Evolutionary conservation across 148 eudicot species (phyloP).

Genomic region (Mesembryanthemum crystallinum): DNA sequence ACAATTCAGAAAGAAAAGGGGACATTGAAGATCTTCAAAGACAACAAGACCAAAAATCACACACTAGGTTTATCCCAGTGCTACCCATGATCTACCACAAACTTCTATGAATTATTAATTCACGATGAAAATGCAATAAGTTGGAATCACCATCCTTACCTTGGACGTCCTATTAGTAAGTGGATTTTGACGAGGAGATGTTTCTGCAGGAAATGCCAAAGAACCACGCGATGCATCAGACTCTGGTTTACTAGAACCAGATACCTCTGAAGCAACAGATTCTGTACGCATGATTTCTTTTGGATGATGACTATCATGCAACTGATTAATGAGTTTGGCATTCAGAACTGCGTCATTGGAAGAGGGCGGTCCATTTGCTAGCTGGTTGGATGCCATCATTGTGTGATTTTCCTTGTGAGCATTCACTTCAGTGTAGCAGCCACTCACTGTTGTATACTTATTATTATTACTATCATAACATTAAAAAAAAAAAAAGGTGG

Average conservation of each 20-base stretch:
- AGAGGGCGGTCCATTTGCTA: constrained; percentile 25
- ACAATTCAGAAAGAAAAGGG: neutral
- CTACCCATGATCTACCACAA: no score
- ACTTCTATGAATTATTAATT: no score
- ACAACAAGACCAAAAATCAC: constrained; percentile 4
- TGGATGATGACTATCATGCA: constrained; percentile 26
- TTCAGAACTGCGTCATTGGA: constrained; percentile 24
- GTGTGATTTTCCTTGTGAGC: constrained; percentile 26
- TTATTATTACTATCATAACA: no score
- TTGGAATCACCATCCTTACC: constrained; percentile 37
- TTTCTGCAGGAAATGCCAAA: constrained; percentile 34
- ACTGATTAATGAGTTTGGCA: constrained; percentile 28
- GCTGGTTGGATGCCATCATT: constrained; percentile 17
- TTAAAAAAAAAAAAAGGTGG: neutral
- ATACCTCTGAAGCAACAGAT: constrained; percentile 31
- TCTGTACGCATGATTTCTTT: constrained; percentile 24
- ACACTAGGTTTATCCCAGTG: no score
- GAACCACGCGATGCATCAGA: constrained; percentile 31
- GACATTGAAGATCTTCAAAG: neutral
- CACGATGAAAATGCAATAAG: neutral
- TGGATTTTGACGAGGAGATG: constrained; percentile 42
- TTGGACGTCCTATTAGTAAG: constrained; percentile 37
- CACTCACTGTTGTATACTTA: no score
- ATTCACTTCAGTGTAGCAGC: constrained; percentile 25
- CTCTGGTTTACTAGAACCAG: constrained; percentile 28